phyloP scores from a whole-genome alignment of 176 grass and related monocot genomes.

The Poa annua region DNA sequence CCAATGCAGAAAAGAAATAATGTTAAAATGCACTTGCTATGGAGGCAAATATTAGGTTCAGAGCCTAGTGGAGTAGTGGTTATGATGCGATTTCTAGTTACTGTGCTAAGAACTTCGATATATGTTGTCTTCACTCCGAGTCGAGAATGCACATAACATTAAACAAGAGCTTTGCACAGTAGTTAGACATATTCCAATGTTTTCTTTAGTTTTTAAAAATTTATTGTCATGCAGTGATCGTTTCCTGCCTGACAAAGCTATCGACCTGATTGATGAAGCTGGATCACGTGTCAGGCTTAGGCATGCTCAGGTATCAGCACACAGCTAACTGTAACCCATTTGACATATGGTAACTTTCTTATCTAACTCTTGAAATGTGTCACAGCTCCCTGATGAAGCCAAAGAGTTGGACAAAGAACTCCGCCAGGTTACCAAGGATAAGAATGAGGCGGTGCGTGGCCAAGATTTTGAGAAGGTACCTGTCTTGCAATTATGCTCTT shows the following conservation, averaged over 20 bases:
- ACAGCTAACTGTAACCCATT: neutral
- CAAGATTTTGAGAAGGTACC: slow-evolving; percentile 99
- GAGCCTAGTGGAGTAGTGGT: neutral
- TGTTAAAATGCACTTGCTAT: neutral
- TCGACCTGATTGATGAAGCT: slow-evolving; percentile 94
- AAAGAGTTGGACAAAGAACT: slow-evolving; percentile 98
- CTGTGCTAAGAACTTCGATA: neutral
- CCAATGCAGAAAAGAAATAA: slow-evolving; percentile 8
- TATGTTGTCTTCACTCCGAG: neutral
- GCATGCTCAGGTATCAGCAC: slow-evolving; percentile 75
- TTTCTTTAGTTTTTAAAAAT: neutral
- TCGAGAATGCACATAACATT: neutral
- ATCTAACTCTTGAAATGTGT: slow-evolving; percentile 32
- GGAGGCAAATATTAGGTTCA: slow-evolving; percentile 4
- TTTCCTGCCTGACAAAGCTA: slow-evolving; percentile 98
- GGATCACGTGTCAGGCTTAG: slow-evolving; percentile 45
- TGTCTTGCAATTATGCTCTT: slow-evolving; percentile 5
- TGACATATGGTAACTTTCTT: neutral
- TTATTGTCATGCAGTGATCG: slow-evolving; percentile 52
- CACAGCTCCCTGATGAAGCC: slow-evolving; percentile 93
- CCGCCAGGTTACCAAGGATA: slow-evolving; percentile 91
- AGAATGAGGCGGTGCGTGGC: slow-evolving; percentile 90
- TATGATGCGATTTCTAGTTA: neutral
- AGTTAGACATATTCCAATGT: neutral
- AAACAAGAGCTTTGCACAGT: neutral